Percentiles rank a stretch among this genome's conserved stretches.
phyloP scores from a whole-genome alignment of 2,329 filamentous ascomycete species.

The Cladosporium velox region DNA sequence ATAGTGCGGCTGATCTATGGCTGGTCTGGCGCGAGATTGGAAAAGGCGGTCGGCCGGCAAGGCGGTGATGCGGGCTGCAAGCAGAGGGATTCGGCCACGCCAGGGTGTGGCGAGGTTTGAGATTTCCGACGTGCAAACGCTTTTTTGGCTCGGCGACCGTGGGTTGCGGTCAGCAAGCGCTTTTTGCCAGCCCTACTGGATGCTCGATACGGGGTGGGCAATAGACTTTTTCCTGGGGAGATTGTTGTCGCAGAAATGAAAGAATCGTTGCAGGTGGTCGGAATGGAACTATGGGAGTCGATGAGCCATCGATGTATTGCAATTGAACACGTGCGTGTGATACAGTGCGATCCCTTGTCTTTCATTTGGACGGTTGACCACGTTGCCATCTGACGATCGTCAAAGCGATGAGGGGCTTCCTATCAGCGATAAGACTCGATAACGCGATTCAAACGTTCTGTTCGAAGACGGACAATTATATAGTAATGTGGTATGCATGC shows the following conservation, averaged over 20 bases:
- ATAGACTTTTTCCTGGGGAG: not conserved
- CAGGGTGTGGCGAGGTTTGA: slow-evolving; percentile 12
- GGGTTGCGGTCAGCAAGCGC: slow-evolving; percentile 2
- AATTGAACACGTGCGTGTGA: not conserved
- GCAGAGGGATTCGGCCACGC: not conserved
- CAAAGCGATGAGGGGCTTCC: not conserved
- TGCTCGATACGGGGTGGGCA: not conserved
- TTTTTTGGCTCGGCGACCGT: slow-evolving; percentile 1
- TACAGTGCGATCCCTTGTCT: not conserved
- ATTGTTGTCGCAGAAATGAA: not conserved
- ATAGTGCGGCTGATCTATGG: slow-evolving; percentile 11
- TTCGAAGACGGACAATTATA: not conserved
- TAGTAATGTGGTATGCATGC: not conserved
- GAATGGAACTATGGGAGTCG: not conserved
- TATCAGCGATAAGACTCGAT: slow-evolving; percentile 3
- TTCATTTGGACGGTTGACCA: not conserved
- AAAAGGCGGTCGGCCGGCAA: slow-evolving; percentile 16
- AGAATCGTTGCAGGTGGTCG: not conserved
- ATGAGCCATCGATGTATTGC: not conserved
- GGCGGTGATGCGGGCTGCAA: slow-evolving; percentile 11
- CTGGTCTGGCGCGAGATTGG: not conserved
- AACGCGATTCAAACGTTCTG: not conserved
- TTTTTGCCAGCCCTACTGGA: slow-evolving; percentile 1
- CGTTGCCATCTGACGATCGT: slow-evolving; percentile 8
- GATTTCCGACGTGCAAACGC: slow-evolving; percentile 4